Percentiles rank a stretch among this genome's conserved stretches.
Evolutionary conservation across 192 early-diverging fungal species (phyloP).

Genomic region (Diversispora eburnea): DNA sequence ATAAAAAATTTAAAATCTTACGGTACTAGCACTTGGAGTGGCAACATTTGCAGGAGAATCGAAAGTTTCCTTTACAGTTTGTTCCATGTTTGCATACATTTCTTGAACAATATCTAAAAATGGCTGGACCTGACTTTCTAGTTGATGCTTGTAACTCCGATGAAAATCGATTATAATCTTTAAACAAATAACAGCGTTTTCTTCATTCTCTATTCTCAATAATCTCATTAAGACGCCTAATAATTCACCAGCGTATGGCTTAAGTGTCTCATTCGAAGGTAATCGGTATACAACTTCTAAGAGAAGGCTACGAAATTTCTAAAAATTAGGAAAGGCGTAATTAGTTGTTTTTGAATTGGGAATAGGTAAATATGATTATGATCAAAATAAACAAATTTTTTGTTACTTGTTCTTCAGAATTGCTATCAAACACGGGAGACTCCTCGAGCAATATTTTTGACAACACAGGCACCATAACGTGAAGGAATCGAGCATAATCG

Average conservation of each 20-base stretch:
- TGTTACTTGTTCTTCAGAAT: conserved; percentile 68
- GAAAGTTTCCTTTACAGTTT: conserved; percentile 76
- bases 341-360: background rate
- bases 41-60: conserved; percentile 65
- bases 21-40: conserved; percentile 31
- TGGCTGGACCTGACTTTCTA: conserved; percentile 84
- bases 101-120: conserved; percentile 91
- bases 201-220: conserved; percentile 90
- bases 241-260: conserved; percentile 71
- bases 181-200: conserved; percentile 90
- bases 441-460: conserved; percentile 67
- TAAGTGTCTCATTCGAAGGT: conserved; percentile 82
- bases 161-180: conserved; percentile 97
- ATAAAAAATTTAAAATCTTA: background rate
- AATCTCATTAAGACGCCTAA: conserved; percentile 73
- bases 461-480: conserved; percentile 81
- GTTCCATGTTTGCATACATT: conserved; percentile 92
- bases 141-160: conserved; percentile 71
- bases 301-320: conserved; percentile 86
- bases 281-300: conserved; percentile 92
- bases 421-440: conserved; percentile 69
- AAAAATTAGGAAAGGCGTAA: background rate
- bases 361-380: background rate
- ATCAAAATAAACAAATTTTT: background rate
- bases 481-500: conserved; percentile 77